These are phyloP conservation scores for Rhizopogon roseolus DNA, from an alignment of 768 basidiomycete species.

Conservation along the genomic window DNA sequence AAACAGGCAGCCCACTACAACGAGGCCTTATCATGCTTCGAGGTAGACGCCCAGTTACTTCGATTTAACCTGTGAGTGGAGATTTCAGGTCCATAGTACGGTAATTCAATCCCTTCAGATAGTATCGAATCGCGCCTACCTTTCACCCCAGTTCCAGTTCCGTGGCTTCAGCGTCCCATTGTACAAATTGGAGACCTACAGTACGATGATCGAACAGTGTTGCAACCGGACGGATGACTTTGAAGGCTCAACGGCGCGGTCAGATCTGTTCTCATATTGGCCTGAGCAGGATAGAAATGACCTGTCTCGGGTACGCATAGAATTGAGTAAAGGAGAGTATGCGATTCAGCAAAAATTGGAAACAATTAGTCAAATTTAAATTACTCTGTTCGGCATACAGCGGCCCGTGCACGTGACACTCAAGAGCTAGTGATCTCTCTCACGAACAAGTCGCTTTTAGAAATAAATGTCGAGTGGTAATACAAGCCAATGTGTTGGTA, in stretches of 20 bases:
- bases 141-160: slow-evolving; percentile 35
- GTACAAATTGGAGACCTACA: slow-evolving; percentile 52
- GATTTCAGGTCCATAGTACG: slow-evolving; percentile 24
- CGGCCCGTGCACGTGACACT: slow-evolving; percentile 36
- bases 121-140: neutral
- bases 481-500: no score
- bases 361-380: no score
- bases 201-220: slow-evolving; percentile 45
- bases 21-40: no score
- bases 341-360: slow-evolving; percentile 40
- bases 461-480: slow-evolving; percentile 3
- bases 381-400: slow-evolving; percentile 58
- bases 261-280: neutral
- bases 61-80: no score
- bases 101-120: neutral
- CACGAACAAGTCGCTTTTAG: slow-evolving; percentile 38
- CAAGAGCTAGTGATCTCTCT: slow-evolving; percentile 41
- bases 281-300: neutral
- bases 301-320: no score
- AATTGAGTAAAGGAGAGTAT: slow-evolving; percentile 33
- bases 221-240: slow-evolving; percentile 37
- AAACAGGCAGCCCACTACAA: no score
- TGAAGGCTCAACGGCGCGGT: slow-evolving; percentile 19
- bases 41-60: no score
- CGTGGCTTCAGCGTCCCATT: slow-evolving; percentile 64